Conservation (phyloP, 768 basidiomycete genomes). For the Coprinopsis marcescibilis region DNA sequence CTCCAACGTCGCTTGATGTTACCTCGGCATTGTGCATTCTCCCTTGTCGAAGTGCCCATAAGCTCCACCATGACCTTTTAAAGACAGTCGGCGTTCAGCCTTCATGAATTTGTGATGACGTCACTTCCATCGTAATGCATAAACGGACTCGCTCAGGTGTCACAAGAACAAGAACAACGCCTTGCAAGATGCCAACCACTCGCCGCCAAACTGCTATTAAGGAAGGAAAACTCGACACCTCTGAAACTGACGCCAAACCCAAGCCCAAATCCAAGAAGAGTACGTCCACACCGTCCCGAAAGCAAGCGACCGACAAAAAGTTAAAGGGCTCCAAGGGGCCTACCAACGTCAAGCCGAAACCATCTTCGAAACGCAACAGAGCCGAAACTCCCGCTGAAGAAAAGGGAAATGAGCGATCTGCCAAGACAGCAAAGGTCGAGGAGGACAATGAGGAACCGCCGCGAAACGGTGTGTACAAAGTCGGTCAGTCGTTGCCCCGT, state of each 20-base stretch:
- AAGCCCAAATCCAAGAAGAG: conserved; percentile 4
- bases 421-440: not conserved
- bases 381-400: not conserved
- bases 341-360: not conserved
- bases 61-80: too few relatives aligned
- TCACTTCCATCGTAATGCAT: too few relatives aligned
- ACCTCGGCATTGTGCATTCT: too few relatives aligned
- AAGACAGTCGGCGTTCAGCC: too few relatives aligned
- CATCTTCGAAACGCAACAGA: not conserved
- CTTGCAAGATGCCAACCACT: conserved; percentile 30
- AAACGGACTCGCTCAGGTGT: too few relatives aligned
- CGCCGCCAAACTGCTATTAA: conserved; percentile 19
- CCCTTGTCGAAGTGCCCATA: too few relatives aligned
- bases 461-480: conserved; percentile 11
- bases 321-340: not conserved
- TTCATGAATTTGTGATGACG: too few relatives aligned
- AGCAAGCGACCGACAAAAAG: not conserved
- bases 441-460: not conserved
- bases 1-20: too few relatives aligned
- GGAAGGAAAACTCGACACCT: conserved; percentile 9
- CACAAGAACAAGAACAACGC: too few relatives aligned
- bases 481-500: conserved; percentile 11
- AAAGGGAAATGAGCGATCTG: not conserved
- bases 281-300: conserved; percentile 11
- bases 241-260: conserved; percentile 1